Conservation (phyloP, 352 stramenopile genomes). For the Pythium aristosporum region DNA sequence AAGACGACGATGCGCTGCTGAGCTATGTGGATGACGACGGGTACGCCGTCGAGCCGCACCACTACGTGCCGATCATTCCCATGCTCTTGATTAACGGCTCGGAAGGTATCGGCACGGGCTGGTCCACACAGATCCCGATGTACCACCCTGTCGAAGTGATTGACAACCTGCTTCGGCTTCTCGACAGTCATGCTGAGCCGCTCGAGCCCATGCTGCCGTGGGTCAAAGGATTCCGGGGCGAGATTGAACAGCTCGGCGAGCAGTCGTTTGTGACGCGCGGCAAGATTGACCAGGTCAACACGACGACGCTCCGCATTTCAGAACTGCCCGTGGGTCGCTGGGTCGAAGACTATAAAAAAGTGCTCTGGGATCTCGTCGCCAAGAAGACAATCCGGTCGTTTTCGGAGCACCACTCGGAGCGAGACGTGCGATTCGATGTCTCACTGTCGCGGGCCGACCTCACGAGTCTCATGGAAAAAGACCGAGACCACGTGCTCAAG, state of each 20-base stretch:
- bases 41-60: slow-evolving; percentile 95
- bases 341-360: slow-evolving; percentile 99
- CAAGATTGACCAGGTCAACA: slow-evolving; percentile 74
- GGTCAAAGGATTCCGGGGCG: slow-evolving; percentile 95
- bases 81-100: slow-evolving; percentile 98
- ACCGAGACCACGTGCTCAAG: slow-evolving; percentile 65
- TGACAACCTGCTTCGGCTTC: slow-evolving; percentile 87
- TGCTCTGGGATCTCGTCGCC: slow-evolving; percentile 91
- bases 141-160: slow-evolving; percentile 97
- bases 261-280: slow-evolving; percentile 79
- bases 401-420: slow-evolving; percentile 97
- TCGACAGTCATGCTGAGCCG: slow-evolving; percentile 60
- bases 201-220: slow-evolving; percentile 90
- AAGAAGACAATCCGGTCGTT: slow-evolving; percentile 90
- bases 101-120: slow-evolving; percentile 99
- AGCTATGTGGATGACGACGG: slow-evolving; percentile 98
- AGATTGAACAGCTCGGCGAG: slow-evolving; percentile 70
- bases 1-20: slow-evolving; percentile 97
- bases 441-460: slow-evolving; percentile 75
- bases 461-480: slow-evolving; percentile 61
- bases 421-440: slow-evolving; percentile 81
- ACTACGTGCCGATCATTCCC: slow-evolving; percentile 97
- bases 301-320: slow-evolving; percentile 94
- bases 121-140: slow-evolving; percentile 94
- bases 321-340: slow-evolving; percentile 97